phyloP scores from a whole-genome alignment of 2,329 filamentous ascomycete genomes.

The Phaeosphaeria sp. region DNA sequence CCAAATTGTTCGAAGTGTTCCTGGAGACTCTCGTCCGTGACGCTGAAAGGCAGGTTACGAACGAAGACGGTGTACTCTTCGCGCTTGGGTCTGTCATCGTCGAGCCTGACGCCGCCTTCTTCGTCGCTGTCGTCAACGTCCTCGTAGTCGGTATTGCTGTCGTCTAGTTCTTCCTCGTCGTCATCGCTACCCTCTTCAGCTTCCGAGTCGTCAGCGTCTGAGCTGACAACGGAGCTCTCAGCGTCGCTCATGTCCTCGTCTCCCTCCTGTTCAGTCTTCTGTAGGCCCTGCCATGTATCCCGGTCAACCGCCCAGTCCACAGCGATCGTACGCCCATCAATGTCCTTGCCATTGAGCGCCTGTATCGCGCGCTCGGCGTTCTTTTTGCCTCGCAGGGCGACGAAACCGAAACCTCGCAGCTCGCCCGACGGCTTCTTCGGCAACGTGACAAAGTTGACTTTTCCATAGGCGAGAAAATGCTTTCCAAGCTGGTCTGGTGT shows the following conservation, averaged over 20 bases:
- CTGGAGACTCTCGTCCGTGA: constrained; percentile 80
- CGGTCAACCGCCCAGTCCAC: constrained; percentile 98
- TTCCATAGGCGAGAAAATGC: constrained; percentile 87
- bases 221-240: constrained; percentile 45
- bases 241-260: constrained; percentile 49
- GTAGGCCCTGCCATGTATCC: constrained; percentile 74
- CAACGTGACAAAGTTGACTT: constrained; percentile 85
- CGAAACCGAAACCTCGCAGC: constrained; percentile 89
- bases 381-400: constrained; percentile 84
- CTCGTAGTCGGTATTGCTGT: constrained; percentile 50
- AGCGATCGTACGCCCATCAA: constrained; percentile 86
- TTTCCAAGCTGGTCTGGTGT: constrained; percentile 77
- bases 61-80: constrained; percentile 86
- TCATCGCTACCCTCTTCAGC: constrained; percentile 43
- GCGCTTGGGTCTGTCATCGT: constrained; percentile 52
- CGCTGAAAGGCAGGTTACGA: constrained; percentile 90
- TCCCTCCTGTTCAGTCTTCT: constrained; percentile 51
- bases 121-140: constrained; percentile 49
- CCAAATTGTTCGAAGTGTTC: constrained; percentile 90
- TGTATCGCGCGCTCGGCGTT: constrained; percentile 91
- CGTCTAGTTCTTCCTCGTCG: constrained; percentile 45
- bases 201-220: constrained; percentile 52
- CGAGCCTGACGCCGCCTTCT: constrained; percentile 43
- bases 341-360: constrained; percentile 83
- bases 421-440: constrained; percentile 74